Evolutionary conservation across 2,329 filamentous ascomycete genomes (phyloP), one percentile per base, ranked within the genome.

Genomic region (Aspergillus awamori): DNA sequence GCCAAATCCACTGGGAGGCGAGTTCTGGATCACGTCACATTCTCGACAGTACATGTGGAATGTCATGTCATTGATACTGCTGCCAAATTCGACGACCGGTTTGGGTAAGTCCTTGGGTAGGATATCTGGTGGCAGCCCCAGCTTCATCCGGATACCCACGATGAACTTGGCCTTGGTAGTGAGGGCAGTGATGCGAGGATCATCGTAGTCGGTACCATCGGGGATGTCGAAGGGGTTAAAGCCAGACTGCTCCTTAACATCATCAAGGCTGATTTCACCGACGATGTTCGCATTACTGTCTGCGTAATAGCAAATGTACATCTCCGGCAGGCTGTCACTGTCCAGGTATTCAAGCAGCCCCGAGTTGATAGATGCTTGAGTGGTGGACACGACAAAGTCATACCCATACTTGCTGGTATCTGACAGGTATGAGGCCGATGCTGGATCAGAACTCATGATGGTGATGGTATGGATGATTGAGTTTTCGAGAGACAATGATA

Each of bases 301-400:
- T n/a, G 41, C 53, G 7, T 58, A 54, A 15, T 58, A 60, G 36
- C 48, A 63, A 13, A 60, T 11, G 17, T 58, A 60, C 13, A 48
- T 17, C 1, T 51, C 28, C 1, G 61, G 57, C 15, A 57, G 26
- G 8, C 36, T 20, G 13, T 13, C 17, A 38, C 57, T 15, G 15
- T 28, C 30, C 13, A 61, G 17, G 20, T 26, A 61, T 13, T 13
- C 22, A 7, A 36, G 26, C 6, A 61, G 59, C 11, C 28, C 54
- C n/a, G 53, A 33, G 26, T 61, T 61, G 39, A 61, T 61, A 28
- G 53, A 57, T 1, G 53, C 54, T 48, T 61, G 53, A 5, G 59
- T 61, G 26, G 59, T 61, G 13, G 59, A 36, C 5, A 61, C 53
- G 26, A 61, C 59, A 33, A 61, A 61, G 26, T 60, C 58, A 43